Base-by-base conservation (phyloP, 2,329 filamentous ascomycete species). In the Tolypocladium tropicale region DNA sequence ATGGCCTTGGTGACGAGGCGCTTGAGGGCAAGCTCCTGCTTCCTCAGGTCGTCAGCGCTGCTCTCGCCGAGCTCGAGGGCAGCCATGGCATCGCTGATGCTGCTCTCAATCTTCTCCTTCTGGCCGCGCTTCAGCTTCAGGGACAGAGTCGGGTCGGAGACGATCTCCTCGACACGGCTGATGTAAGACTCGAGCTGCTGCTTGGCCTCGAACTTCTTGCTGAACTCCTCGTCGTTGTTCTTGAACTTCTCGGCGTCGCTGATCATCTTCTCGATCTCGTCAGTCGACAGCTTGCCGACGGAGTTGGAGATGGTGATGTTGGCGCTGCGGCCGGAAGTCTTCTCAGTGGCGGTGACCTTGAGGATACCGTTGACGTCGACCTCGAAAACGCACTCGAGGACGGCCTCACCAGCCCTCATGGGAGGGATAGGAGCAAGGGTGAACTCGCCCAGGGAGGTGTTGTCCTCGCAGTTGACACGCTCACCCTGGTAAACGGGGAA, bases 251-350 rank as follows among this genome's bases (percentile, higher is more conserved):
- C 91, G 69, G 94, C 94, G 67, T 99, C 86, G 74, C 79, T 88
- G 74, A 99, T 90, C 93, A 97, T 97, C 80, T 85, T 91, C 82
- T 99, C 94, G 64, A 99, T 99, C 80, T 99, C 94, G 61, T 78
- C 77, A 55, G 87, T 89, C 61, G 91, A 96, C 65, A 99, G 90
- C 83, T 99, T 99, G 75, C 94, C 94, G 69, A 99, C 93, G 58
- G 94, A 96, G 86, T 99, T 99, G 78, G 90, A 90, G 78, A 99
- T 99, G 74, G 94, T 99, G 76, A 99, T 99, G 86, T 99, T 99
- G 78, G 94, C 94, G 71, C 83, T 94, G 74, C 94, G 92, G 70
- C 94, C 94, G 36, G 94, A 96, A 66, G 90, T 93, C 86, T 99
- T 99, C 85, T 99, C 94, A 52, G 93, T 96, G 65, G 94, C 94